Base-by-base conservation (phyloP, 192 early-diverging fungal genomes). In the Thamnidium elegans region DNA sequence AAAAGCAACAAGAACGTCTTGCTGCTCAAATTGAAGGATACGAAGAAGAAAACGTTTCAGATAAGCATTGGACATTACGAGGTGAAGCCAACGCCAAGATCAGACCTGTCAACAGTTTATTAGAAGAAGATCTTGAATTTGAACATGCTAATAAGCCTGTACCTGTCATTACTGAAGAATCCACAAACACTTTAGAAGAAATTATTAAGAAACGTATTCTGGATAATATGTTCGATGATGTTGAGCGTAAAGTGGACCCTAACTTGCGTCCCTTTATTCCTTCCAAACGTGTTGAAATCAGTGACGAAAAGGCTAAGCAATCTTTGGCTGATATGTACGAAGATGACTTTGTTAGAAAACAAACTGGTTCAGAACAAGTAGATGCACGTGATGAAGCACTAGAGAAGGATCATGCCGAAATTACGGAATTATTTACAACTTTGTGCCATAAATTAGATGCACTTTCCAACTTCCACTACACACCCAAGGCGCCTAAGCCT, bases 311-410 rank as follows among this genome's bases (percentile, higher is more conserved):
- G 61, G 90, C 88, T 30, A 86, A 87, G 51, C 93, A 96, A 65
- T 92, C 90, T 11, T 86, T 99, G 2, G 89, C 93, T 19, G 91
- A 97, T 62, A 73, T 94, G 36, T 97, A 97, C 73, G 97, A 97
- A 73, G 86, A 83, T 21, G 94, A 96, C 36, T 99, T 91, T 72
- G 66, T 92, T 67, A 84, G 86, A 36, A 76, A 84, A 74, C 82
- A 74, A 48, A 80, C 63, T 52, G 78, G 62, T 43, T 79, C 58
- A 53, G 70, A 63, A 67, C 70, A 72, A 53, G 72, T 82, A 55
- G 90, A 90, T 44, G 89, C 84, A 58, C 92, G 92, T 67, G 90
- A 92, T 44, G 83, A 81, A n/a, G 88, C 77, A 14, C 75, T 95
- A 46, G 74, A 82, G 47, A 85, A 89, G 62, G 79, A 90, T 68